These are phyloP conservation scores for Sarocladium strictum DNA, from an alignment of 2,329 filamentous ascomycete genomes.

Conservation along the genomic window DNA sequence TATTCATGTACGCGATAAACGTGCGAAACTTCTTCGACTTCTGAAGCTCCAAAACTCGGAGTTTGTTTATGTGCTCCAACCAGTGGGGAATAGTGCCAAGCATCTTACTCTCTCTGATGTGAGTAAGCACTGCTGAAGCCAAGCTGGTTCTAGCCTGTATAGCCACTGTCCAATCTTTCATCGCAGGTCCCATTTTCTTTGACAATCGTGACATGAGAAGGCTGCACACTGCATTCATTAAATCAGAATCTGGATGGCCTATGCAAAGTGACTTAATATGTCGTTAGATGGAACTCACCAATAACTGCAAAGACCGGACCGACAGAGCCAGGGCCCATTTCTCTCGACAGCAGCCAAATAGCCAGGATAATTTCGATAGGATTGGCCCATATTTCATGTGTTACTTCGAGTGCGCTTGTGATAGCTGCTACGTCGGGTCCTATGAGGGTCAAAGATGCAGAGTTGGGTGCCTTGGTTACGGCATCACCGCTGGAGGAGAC, in stretches of 20 bases:
- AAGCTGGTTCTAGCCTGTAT: neutral
- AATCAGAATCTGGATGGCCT: neutral
- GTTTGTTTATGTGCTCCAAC: conserved; percentile 8
- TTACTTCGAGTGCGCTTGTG: conserved; percentile 16
- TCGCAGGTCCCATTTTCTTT: neutral
- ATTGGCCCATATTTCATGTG: conserved; percentile 33
- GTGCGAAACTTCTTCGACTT: conserved; percentile 30
- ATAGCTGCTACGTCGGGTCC: conserved; percentile 36
- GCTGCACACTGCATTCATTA: neutral
- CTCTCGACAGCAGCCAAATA: conserved; percentile 24
- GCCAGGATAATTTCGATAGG: conserved; percentile 31
- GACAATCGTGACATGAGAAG: neutral
- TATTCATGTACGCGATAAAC: conserved; percentile 25
- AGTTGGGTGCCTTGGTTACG: neutral
- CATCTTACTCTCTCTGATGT: neutral
- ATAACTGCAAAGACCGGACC: neutral
- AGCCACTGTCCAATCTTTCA: neutral
- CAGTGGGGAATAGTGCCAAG: neutral
- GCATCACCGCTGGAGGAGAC: conserved; percentile 26
- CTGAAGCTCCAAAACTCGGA: conserved; percentile 31
- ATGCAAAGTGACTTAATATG: neutral
- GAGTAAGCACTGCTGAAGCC: neutral
- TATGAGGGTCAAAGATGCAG: conserved; percentile 37
- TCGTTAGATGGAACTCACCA: neutral
- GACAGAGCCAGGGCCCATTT: neutral